A percentile compares a stretch with the other conserved stretches of the same genome.
Conservation (phyloP, 305 asterid genomes). For the Fraxinus albicans region DNA sequence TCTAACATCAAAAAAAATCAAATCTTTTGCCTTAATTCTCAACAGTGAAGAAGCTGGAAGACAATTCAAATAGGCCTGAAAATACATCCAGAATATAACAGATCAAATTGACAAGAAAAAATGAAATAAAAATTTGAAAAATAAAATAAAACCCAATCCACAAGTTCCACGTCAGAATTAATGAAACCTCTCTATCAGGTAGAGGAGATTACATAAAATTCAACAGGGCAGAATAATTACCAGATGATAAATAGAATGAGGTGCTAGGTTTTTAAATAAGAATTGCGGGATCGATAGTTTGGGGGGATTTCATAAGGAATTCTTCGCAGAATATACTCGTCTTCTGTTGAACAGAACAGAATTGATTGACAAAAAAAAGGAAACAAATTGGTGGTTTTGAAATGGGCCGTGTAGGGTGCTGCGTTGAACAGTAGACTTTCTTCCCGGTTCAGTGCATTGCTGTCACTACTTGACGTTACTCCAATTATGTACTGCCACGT, state of each 20-base stretch:
- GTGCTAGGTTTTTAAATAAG: not conserved
- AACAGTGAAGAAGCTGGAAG: not conserved
- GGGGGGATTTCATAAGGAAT: not conserved
- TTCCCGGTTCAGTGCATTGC: not conserved
- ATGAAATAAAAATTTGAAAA: not conserved
- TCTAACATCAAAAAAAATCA: slow-evolving; percentile 6
- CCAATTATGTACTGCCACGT: not conserved
- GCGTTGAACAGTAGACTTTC: not conserved
- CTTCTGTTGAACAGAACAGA: not conserved
- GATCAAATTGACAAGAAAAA: not conserved
- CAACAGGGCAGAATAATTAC: not conserved
- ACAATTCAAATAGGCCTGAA: slow-evolving; percentile 24
- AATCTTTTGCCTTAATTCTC: not conserved
- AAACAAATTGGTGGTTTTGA: not conserved
- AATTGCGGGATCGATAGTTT: not conserved
- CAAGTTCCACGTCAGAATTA: not conserved
- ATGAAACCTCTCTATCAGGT: not conserved
- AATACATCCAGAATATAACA: slow-evolving; percentile 13
- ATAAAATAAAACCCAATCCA: not conserved
- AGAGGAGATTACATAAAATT: not conserved
- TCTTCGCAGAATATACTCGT: not conserved
- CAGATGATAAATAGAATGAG: not conserved
- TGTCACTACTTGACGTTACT: not conserved
- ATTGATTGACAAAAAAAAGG: not conserved
- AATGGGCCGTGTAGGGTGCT: not conserved